These are phyloP conservation scores for Phytophthora pisi DNA, from an alignment of 352 stramenopile genomes.

Conservation along the genomic window DNA sequence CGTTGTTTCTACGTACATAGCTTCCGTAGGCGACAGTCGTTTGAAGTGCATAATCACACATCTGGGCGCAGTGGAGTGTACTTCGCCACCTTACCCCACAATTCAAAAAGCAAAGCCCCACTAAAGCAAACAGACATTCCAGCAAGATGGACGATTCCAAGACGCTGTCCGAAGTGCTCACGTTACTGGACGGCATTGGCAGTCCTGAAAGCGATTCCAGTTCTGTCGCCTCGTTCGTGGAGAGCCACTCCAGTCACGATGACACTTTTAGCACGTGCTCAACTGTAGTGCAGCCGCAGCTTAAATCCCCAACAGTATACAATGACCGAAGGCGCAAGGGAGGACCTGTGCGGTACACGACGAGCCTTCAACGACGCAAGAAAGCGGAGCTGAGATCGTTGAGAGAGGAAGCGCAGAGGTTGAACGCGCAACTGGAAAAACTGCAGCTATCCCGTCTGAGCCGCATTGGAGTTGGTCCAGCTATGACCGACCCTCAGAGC, in stretches of 20 bases:
- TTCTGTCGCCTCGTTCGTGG: slow-evolving; percentile 6
- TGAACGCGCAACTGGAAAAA: slow-evolving; percentile 21
- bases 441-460: slow-evolving; percentile 15
- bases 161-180: slow-evolving; percentile 6
- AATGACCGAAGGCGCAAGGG: slow-evolving; percentile 28
- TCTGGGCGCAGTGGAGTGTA: background rate
- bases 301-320: slow-evolving; percentile 8
- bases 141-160: slow-evolving; percentile 13
- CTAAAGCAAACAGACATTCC: background rate
- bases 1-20: too few species aligned
- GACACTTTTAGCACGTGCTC: background rate
- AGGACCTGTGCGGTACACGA: slow-evolving; percentile 29
- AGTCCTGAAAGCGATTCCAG: slow-evolving; percentile 24
- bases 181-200: slow-evolving; percentile 16
- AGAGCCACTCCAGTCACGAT: background rate
- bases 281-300: background rate
- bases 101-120: background rate
- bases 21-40: too few species aligned
- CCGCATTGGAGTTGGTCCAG: slow-evolving; percentile 2
- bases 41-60: slow-evolving; percentile 13
- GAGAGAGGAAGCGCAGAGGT: slow-evolving; percentile 10
- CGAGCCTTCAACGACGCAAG: slow-evolving; percentile 29
- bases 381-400: slow-evolving; percentile 25
- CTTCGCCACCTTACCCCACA: background rate
- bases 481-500: background rate